Evolutionary conservation across 768 basidiomycete species (phyloP).

Genomic region (Suillus occidentalis): DNA sequence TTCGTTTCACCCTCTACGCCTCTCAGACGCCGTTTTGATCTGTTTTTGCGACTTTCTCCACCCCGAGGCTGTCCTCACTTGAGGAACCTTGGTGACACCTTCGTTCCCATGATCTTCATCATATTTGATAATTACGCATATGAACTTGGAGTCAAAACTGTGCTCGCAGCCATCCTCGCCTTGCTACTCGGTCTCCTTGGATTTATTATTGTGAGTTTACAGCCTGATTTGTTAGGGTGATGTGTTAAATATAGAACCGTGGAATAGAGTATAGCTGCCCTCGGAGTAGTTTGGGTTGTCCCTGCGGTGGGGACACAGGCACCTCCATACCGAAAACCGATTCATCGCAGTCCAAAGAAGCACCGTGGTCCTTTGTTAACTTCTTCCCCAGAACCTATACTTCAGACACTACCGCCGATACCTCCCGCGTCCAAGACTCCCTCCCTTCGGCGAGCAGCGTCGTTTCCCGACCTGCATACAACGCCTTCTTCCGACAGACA

Average conservation of each 20-base stretch:
- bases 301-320: conserved; percentile 16
- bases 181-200: conserved; percentile 24
- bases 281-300: conserved; percentile 23
- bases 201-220: conserved; percentile 23
- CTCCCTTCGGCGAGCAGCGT: conserved; percentile 11
- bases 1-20: conserved; percentile 6
- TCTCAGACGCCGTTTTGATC: conserved; percentile 1
- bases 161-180: conserved; percentile 24
- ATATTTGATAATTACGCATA: conserved; percentile 9
- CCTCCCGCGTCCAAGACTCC: neutral
- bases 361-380: neutral
- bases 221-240: neutral
- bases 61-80: neutral
- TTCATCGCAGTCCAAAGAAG: conserved; percentile 8
- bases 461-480: conserved; percentile 8
- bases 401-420: neutral
- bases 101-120: conserved; percentile 9
- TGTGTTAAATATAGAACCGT: neutral
- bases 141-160: conserved; percentile 10
- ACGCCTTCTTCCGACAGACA: neutral
- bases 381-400: conserved; percentile 7
- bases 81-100: neutral
- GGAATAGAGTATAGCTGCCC: conserved; percentile 28
- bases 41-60: neutral
- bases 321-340: conserved; percentile 21